phyloP scores from a whole-genome alignment of 2,329 filamentous ascomycete species.

The Ophiostoma tasmaniense region DNA sequence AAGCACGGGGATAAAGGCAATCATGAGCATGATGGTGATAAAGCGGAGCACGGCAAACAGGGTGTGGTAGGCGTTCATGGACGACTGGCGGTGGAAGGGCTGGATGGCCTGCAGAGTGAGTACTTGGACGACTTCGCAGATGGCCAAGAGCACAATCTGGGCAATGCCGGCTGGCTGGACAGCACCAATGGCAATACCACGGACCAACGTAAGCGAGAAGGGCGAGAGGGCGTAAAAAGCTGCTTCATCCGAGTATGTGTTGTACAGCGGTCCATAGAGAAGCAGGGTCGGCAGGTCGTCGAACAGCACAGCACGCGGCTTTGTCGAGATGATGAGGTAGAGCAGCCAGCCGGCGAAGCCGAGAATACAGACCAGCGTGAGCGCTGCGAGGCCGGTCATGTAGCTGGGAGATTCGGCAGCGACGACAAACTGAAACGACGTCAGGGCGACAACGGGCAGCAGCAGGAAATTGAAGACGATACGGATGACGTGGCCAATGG shows the following conservation, averaged over 20 bases:
- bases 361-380: constrained; percentile 65
- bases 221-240: constrained; percentile 85
- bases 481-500: constrained; percentile 67
- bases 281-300: constrained; percentile 87
- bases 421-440: constrained; percentile 84
- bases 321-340: constrained; percentile 68
- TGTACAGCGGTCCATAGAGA: constrained; percentile 87
- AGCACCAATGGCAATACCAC: constrained; percentile 84
- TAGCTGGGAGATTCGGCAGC: constrained; percentile 58
- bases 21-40: constrained; percentile 64
- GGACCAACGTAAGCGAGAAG: constrained; percentile 72
- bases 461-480: constrained; percentile 90
- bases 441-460: constrained; percentile 75
- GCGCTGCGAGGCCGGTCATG: constrained; percentile 63
- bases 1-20: constrained; percentile 77
- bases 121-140: constrained; percentile 87
- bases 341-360: constrained; percentile 72
- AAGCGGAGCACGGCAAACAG: constrained; percentile 74
- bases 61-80: constrained; percentile 94
- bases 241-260: constrained; percentile 91
- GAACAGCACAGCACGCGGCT: constrained; percentile 79
- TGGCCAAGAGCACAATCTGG: constrained; percentile 83
- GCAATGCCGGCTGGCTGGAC: constrained; percentile 89
- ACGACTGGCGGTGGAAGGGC: constrained; percentile 82
- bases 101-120: constrained; percentile 82